These are phyloP conservation scores for Leptosphaerulina australis DNA, from an alignment of 2,329 filamentous ascomycete genomes.

Conservation along the genomic window DNA sequence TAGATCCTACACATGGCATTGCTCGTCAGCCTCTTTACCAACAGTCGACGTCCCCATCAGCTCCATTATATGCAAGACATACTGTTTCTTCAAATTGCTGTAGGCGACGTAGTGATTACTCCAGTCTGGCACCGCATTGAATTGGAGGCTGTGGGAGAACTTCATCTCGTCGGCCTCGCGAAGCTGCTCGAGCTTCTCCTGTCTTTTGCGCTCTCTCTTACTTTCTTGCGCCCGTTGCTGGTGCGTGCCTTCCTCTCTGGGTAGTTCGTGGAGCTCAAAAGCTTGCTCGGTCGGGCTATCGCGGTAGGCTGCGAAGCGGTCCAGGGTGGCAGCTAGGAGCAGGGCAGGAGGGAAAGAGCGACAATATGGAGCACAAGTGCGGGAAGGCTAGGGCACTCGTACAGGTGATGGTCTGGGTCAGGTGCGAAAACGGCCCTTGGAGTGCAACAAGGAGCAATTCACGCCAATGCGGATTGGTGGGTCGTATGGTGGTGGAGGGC, in stretches of 20 bases:
- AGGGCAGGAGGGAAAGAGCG: conserved; percentile 10
- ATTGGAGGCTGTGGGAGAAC: conserved; percentile 99
- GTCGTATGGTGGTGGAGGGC: conserved; percentile 9
- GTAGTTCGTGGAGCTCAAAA: conserved; percentile 44
- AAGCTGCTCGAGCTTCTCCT: conserved; percentile 71
- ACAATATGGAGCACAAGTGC: conserved; percentile 14
- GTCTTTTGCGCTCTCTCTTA: conserved; percentile 54
- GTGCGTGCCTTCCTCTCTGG: conserved; percentile 1
- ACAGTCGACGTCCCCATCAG: background rate
- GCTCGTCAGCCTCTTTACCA: conserved; percentile 28
- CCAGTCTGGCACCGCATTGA: conserved; percentile 99
- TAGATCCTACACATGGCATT: conserved; percentile 72
- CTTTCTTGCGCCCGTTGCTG: conserved; percentile 22
- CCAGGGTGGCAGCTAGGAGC: conserved; percentile 34
- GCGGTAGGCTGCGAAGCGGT: conserved; percentile 28
- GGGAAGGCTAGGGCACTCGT: conserved; percentile 17
- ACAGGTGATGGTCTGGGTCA: conserved; percentile 18
- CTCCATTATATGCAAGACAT: conserved; percentile 47
- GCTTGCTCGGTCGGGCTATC: conserved; percentile 27
- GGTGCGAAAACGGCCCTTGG: conserved; percentile 16
- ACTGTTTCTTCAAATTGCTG: conserved; percentile 99
- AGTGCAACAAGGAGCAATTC: conserved; percentile 15
- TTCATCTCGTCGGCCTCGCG: conserved; percentile 89
- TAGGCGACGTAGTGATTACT: conserved; percentile 98
- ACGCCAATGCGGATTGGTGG: conserved; percentile 13